Evolutionary conservation across 306 rosid species (phyloP), one percentile per base, ranked within the genome.

Genomic region (Betula pendula): DNA sequence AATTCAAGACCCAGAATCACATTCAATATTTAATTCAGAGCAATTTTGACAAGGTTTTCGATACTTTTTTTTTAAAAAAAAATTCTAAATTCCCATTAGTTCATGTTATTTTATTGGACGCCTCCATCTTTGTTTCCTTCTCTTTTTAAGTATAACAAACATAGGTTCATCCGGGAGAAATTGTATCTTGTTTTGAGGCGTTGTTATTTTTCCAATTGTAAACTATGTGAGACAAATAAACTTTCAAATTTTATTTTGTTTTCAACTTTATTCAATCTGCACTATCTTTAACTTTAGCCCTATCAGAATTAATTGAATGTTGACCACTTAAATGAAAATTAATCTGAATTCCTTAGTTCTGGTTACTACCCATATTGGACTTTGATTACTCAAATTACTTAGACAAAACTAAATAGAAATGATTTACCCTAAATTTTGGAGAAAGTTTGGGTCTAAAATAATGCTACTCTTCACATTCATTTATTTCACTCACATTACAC

Each of bases 21-120:
- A 20, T 17, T 35, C 25, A 16, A 52, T 58, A 75, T 38, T 27
- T 12, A 35, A 12, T 20, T 20, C 44, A 16, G 73, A 75, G 80
- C 76, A 82, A 20, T 80, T 84, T 83, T 84, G 78, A 72, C 50
- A 42, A 5, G 17, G 14, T 31, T 44, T 15, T 25, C 25, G 31
- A 1, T 22, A 75, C 29, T 68, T 71, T 70, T n/a, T 42, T 29
- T 44, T n/a, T n/a, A n/a, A n/a, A n/a, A n/a, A n/a, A n/a, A n/a
- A 38, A 49, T 73, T 73, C 24, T 73, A 55, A 58, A 43, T 73
- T 77, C 24, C 76, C 35, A 33, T 70, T 78, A 15, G 63, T 69
- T 73, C 15, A 14, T 67, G 55, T 60, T 35, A 50, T 67, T 55
- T 43, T 70, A 51, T 62, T 33, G 44, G 68, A 62, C 5, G 2